These are phyloP conservation scores for Acarospora socialis DNA, from an alignment of 2,329 filamentous ascomycete genomes.

Conservation along the genomic window DNA sequence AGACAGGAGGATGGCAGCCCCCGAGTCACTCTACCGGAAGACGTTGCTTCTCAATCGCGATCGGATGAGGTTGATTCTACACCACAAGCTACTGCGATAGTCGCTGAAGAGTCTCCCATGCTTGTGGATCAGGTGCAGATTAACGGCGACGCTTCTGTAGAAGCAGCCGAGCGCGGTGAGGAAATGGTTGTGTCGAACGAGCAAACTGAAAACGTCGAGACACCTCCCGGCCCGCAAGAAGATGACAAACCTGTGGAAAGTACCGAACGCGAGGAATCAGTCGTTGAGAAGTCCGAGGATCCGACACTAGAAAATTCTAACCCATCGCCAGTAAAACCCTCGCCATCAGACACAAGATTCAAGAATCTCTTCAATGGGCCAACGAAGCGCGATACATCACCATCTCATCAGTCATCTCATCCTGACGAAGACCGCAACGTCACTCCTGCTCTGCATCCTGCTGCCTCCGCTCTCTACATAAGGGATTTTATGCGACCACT, in stretches of 20 bases:
- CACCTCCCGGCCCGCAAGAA: no score
- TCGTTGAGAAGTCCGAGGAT: neutral
- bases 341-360: constrained; percentile 30
- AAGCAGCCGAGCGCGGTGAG: no score
- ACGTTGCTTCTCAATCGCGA: constrained; percentile 10
- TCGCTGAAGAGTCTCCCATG: neutral
- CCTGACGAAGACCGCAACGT: constrained; percentile 27
- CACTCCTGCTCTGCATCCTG: constrained; percentile 50
- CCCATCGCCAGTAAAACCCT: constrained; percentile 17
- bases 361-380: constrained; percentile 31
- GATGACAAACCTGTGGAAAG: neutral
- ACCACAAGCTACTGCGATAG: neutral
- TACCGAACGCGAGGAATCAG: constrained; percentile 1
- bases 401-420: constrained; percentile 17
- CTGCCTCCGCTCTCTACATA: constrained; percentile 72
- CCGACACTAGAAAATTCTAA: neutral
- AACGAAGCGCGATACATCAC: constrained; percentile 17
- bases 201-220: no score
- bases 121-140: neutral
- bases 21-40: constrained; percentile 20
- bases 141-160: constrained; percentile 1
- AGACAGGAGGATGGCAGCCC: constrained; percentile 25
- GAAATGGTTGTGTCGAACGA: no score
- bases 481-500: constrained; percentile 81
- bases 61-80: neutral